Evolutionary conservation across 768 basidiomycete species (phyloP), one percentile per base, ranked within the genome.

Genomic region (Rhizopogon roseolus): DNA sequence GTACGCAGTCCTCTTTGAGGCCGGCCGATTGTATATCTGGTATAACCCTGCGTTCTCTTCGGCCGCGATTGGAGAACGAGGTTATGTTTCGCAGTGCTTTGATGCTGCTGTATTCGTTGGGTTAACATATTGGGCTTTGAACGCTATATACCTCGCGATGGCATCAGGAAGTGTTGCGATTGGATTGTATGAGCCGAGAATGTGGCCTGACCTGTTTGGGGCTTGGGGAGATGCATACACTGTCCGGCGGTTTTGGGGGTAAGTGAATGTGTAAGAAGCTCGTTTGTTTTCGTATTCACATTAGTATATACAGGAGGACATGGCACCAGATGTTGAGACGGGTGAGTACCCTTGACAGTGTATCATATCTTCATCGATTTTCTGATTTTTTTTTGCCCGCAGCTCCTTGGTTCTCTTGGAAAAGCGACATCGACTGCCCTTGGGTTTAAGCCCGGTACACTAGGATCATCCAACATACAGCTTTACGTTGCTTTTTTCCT

Each of bases 211-310:
- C 19, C 19, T 74, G 8, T 77, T 71, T 52, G 73, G 73, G 0
- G 50, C 50, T 7, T 61, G 58, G 49, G 43, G 49, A 8, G 67
- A 76, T 25, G 71, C 70, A 6, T 75, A 71, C 55, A 72, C 73
- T 2, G 50, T 78, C 13, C 68, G 72, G 16, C 64, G 64, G 6
- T 66, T 72, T 27, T 77, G 76, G 76, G 69, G 75, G 73, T 75
- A 55, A 57, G 72, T 63, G 6, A 44, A 28, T 48, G 11, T 39
- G 16, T 25, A 5, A 19, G 16, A 45, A 39, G 25, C 17, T 34
- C 16, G 41, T 13, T 16, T 19, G n/a, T 37, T 56, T 37, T 8
- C 25, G 40, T 41, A 14, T 43, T 46, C 19, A 46, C 19, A 29
- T 8, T 50, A 9, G 49, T 28, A 19, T 16, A 36, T 9, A 2